Base-by-base conservation (phyloP, 257 asterid species). In the Plectranthus barbatus region DNA sequence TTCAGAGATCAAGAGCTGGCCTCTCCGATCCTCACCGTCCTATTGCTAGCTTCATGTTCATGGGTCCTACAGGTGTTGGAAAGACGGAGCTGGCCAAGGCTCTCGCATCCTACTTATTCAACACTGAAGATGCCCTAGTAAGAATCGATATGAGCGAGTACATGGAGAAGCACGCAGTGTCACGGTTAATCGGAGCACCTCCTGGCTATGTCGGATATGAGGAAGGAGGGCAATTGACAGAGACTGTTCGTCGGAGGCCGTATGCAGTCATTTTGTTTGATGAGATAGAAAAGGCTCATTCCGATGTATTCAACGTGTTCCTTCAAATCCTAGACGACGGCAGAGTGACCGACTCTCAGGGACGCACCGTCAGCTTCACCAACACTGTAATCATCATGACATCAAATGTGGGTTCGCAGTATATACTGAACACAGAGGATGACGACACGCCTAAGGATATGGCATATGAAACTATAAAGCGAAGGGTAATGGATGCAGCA, bases 21-120 rank as follows among this genome's bases (percentile, higher is more conserved):
- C 95, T 91, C 51, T 91, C 98, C 0, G 96, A 91, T 68, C 98
- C 96, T 46, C 85, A 88, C 72, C 96, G 98, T 41, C 98, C 98
- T 0, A 91, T 91, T 56, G 98, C 98, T 5, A 88, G 98, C 69
- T 88, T 88, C 62, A 91, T 91, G 98, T 91, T 91, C 85, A 91
- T 91, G 98, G 98, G 98, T 39, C 98, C 98, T 9, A 91, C 96
- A 0, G 98, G 98, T 47, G 98, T 91, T 26, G 98, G 98, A 20
- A 91, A 91, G 71, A 91, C 98, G 0, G 98, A 91, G 84, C 83
- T 91, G 10, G 98, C 98, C 8, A 91, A 91, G 80, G 81, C 98
- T 9, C 93, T 91, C 15, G 96, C 98, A 4, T 73, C 88, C 12
- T 86, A 91, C 53, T n/a, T 91, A 76, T 91, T 91, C 74, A 86